Percentiles rank a stretch among this genome's conserved stretches.
Evolutionary conservation across 2,329 filamentous ascomycete genomes (phyloP).

Genomic region (Coniochaeta sp.): DNA sequence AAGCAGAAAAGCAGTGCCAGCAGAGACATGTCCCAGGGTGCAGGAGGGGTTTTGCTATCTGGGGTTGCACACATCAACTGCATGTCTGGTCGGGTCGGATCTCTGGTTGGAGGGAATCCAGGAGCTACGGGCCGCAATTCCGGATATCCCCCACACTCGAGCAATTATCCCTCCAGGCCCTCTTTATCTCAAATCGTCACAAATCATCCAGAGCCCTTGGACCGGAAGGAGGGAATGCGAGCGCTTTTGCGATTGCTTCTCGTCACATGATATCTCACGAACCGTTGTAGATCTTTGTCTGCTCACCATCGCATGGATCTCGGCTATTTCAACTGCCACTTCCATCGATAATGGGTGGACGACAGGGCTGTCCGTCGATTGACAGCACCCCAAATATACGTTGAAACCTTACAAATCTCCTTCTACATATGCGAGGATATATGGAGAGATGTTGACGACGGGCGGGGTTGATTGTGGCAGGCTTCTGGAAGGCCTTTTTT

Average conservation of each 20-base stretch:
- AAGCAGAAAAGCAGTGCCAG: background rate
- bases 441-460: background rate
- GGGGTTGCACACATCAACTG: background rate
- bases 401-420: background rate
- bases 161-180: background rate
- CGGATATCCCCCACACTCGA: background rate
- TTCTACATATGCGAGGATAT: background rate
- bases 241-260: background rate
- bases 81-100: background rate
- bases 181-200: background rate
- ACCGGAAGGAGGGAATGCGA: background rate
- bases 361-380: background rate
- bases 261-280: background rate
- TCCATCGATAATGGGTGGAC: background rate
- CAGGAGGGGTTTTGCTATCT: background rate
- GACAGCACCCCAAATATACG: background rate
- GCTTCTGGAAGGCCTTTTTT: background rate
- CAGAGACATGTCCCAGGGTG: background rate
- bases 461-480: background rate
- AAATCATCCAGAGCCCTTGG: background rate
- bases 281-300: background rate
- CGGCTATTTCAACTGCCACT: background rate
- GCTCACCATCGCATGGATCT: background rate
- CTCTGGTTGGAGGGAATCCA: background rate
- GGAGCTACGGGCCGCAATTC: background rate